Conservation (phyloP, 495 filamentous ascomycete species). For the Gamarada debralockiae region DNA sequence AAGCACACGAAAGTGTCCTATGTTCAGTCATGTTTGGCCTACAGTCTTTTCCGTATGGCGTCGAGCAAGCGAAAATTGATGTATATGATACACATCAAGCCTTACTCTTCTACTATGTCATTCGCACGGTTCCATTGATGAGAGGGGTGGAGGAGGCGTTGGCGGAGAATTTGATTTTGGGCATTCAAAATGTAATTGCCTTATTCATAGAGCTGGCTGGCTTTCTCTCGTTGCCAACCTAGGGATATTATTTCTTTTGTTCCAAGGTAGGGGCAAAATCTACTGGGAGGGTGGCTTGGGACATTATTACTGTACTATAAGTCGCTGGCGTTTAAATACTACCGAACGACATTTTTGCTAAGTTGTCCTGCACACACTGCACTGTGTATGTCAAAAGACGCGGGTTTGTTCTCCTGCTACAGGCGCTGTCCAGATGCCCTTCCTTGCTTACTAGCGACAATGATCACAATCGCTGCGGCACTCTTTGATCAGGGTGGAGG, state of each 20-base stretch:
- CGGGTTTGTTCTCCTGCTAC: no score
- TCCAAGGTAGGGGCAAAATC: background rate
- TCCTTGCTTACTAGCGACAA: no score
- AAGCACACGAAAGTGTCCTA: slow-evolving; percentile 22
- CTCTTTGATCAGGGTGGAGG: no score
- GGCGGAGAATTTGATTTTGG: slow-evolving; percentile 3
- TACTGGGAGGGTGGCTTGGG: background rate
- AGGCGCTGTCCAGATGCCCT: no score
- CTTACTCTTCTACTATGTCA: slow-evolving; percentile 7
- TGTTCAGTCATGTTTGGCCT: slow-evolving; percentile 9
- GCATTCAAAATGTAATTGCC: slow-evolving; percentile 4
- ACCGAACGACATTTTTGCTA: background rate
- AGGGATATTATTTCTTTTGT: slow-evolving; percentile 11
- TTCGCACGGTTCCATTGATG: slow-evolving; percentile 5
- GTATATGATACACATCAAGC: slow-evolving; percentile 18
- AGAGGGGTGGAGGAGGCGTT: slow-evolving; percentile 9
- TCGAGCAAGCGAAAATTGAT: slow-evolving; percentile 18
- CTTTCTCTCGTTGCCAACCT: slow-evolving; percentile 1
- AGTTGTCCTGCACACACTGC: no score
- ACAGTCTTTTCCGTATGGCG: slow-evolving; percentile 18
- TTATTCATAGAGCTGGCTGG: slow-evolving; percentile 6
- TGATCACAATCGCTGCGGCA: no score
- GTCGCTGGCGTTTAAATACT: background rate
- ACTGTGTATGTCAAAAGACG: no score
- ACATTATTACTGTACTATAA: slow-evolving; percentile 1